A percentile compares a stretch with the other conserved stretches of the same genome.
Conservation (phyloP, 2,329 filamentous ascomycete species). For the Aureobasidium melanogenum region DNA sequence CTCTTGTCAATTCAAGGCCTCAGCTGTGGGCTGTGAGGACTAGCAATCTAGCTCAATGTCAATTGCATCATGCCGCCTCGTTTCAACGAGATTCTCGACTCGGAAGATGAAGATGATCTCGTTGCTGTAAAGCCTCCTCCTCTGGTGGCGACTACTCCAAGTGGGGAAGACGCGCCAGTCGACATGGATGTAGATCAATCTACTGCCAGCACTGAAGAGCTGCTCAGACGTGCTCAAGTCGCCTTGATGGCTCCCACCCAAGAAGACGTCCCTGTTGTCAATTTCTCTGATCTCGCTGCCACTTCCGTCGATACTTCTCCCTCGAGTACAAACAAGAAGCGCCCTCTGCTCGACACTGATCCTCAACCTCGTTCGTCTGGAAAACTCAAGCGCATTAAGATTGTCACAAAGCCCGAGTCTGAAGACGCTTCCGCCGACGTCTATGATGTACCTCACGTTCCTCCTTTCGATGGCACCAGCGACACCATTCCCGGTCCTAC, state of each 20-base stretch:
- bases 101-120: slow-evolving; percentile 11
- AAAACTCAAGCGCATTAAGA: slow-evolving; percentile 12
- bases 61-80: background rate
- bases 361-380: background rate
- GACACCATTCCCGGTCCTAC: slow-evolving; percentile 9
- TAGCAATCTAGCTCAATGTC: background rate
- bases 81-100: slow-evolving; percentile 5
- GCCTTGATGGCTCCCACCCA: slow-evolving; percentile 11
- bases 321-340: background rate
- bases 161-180: background rate
- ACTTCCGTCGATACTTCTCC: background rate
- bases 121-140: background rate
- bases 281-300: background rate
- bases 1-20: background rate
- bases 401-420: background rate
- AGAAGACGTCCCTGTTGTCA: background rate
- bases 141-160: background rate
- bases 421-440: background rate
- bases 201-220: slow-evolving; percentile 1
- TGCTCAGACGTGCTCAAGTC: background rate
- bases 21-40: background rate
- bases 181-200: background rate
- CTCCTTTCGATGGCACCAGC: background rate
- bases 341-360: background rate
- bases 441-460: background rate